Base-by-base conservation (phyloP, 352 stramenopile species). In the Phytophthora megakarya region DNA sequence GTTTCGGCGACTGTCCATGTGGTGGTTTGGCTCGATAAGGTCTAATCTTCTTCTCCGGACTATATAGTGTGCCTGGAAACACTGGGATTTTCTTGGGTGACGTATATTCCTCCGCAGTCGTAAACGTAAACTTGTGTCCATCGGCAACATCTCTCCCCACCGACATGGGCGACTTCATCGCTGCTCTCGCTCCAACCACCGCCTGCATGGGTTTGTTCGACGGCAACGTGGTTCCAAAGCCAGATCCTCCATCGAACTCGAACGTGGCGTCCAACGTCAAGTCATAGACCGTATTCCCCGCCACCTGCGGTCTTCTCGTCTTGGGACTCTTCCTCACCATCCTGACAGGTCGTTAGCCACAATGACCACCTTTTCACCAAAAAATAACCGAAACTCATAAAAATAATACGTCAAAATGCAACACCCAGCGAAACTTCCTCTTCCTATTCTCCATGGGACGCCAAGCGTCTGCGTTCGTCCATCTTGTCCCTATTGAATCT, bases 401-500 rank as follows among this genome's bases (percentile, higher is more conserved):
- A 58, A 48, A 44, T 28, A 8, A 28, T 37, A 50, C 18, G 48
- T 35, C 3, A 49, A 21, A 39, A 19, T 16, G 18, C 21, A 26
- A 7, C 12, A 18, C 16, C 12, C 9, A 19, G 8, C 30, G 10
- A 59, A 26, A 44, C 12, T 21, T 22, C 3, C 10, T n/a, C 13
- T 28, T 21, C 1, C 65, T 72, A 78, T 42, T 78, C 65, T 3
- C 52, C 45, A 28, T 37, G 50, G 15, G 67, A 67, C 0, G 48
- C 66, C 16, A 73, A 50, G n/a, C 72, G 62, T 38, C 70, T 54
- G 25, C 82, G 86, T 61, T 80, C 67, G 22, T 90, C 75, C 54
- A 83, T 58, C 69, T 96, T 96, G 44, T 89, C 81, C 8, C 87
- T 72, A 48, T 96, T 96, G 15, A 93, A 62, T 37, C 85, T 74